phyloP scores from a whole-genome alignment of 805 yeast species.

The Cyberlindnera samutprakarnensis region DNA sequence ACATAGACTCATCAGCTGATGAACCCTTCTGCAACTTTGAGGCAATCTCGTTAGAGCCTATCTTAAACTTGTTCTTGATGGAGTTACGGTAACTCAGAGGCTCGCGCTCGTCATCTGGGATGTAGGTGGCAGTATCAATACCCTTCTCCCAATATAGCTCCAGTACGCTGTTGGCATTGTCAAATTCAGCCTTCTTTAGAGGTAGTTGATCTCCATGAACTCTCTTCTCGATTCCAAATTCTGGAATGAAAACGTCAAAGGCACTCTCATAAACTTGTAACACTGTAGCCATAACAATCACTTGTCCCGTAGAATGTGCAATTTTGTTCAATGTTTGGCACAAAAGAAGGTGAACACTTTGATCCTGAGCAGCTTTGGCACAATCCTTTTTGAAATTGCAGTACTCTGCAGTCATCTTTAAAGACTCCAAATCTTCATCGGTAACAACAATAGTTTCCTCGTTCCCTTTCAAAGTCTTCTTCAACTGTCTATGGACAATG shows the following conservation, averaged over 20 bases:
- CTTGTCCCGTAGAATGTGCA: conserved; percentile 66
- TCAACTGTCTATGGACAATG: conserved; percentile 88
- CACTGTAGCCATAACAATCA: conserved; percentile 79
- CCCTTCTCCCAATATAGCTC: conserved; percentile 91
- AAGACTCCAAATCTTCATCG: conserved; percentile 53
- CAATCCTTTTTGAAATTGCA: conserved; percentile 95
- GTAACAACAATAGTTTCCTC: conserved; percentile 1
- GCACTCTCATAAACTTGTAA: conserved; percentile 93
- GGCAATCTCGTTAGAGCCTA: conserved; percentile 69
- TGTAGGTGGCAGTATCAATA: conserved; percentile 83
- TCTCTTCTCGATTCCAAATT: conserved; percentile 89
- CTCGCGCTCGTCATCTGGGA: conserved; percentile 85
- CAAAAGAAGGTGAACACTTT: conserved; percentile 78
- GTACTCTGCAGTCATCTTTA: conserved; percentile 81
- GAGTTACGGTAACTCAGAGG: conserved; percentile 71
- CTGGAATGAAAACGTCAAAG: conserved; percentile 88
- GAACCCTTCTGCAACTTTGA: conserved; percentile 32
- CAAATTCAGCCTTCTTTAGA: conserved; percentile 85
- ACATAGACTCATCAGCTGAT: conserved; percentile 30
- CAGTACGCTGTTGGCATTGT: conserved; percentile 53
- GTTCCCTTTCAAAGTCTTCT: conserved; percentile 38
- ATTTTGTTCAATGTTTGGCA: conserved; percentile 79
- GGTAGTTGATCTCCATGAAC: conserved; percentile 98
- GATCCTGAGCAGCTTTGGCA: conserved; percentile 89
- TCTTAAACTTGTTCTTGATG: conserved; percentile 68